These are phyloP conservation scores for Pichia sp. DNA, from an alignment of 1,139 yeast species.

Conservation along the genomic window DNA sequence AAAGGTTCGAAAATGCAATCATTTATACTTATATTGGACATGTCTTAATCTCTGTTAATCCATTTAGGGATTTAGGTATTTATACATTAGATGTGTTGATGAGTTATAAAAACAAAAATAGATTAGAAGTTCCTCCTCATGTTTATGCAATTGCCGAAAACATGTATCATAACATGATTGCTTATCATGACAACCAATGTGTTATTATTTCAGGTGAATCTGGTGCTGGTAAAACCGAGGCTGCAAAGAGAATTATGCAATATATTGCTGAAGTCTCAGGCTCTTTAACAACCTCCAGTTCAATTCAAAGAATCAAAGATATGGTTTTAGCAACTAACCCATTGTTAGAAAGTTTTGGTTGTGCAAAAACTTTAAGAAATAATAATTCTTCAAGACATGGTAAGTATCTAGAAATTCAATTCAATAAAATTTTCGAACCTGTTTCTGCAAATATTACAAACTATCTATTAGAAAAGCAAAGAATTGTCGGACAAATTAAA, in stretches of 20 bases:
- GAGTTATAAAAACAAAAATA: slow-evolving; percentile 81
- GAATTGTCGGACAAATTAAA: slow-evolving; percentile 89
- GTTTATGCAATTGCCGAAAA: slow-evolving; percentile 97
- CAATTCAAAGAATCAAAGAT: slow-evolving; percentile 81
- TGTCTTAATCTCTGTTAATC: slow-evolving; percentile 91
- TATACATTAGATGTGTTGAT: slow-evolving; percentile 73
- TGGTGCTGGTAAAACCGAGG: slow-evolving; percentile 99
- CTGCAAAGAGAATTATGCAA: slow-evolving; percentile 98
- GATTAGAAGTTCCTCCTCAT: slow-evolving; percentile 98
- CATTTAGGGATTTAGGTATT: slow-evolving; percentile 92
- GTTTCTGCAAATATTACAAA: slow-evolving; percentile 95
- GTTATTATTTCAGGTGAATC: slow-evolving; percentile 98
- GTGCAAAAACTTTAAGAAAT: slow-evolving; percentile 95
- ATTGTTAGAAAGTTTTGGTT: slow-evolving; percentile 90
- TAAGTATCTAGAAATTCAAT: slow-evolving; percentile 86
- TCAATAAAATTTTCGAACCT: slow-evolving; percentile 78
- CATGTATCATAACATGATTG: slow-evolving; percentile 92
- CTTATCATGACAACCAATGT: slow-evolving; percentile 93
- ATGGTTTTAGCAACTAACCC: slow-evolving; percentile 99
- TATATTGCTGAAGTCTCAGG: slow-evolving; percentile 87
- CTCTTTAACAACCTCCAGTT: slow-evolving; percentile 43
- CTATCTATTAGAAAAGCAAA: slow-evolving; percentile 85
- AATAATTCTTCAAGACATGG: slow-evolving; percentile 98
- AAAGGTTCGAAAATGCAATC: slow-evolving; percentile 81
- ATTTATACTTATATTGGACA: slow-evolving; percentile 88